These are phyloP conservation scores for Alternaria sp. DNA, from an alignment of 2,329 filamentous ascomycete species.

Conservation along the genomic window DNA sequence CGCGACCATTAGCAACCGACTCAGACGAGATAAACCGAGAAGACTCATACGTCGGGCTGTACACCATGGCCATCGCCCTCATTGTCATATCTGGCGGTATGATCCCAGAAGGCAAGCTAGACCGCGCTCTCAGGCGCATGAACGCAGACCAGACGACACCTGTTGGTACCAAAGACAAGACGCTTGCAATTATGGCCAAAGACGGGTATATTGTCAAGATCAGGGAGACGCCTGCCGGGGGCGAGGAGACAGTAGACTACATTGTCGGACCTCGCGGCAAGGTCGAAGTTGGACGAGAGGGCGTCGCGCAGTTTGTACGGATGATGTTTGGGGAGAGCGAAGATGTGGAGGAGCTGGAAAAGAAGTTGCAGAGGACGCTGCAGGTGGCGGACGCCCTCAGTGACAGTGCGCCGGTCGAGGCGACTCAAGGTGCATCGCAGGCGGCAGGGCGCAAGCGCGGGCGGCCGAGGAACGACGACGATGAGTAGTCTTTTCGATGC, in stretches of 20 bases:
- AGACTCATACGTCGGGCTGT: slow-evolving; percentile 80
- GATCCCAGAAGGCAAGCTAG: slow-evolving; percentile 78
- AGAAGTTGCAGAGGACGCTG: slow-evolving; percentile 42
- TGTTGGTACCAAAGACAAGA: slow-evolving; percentile 72
- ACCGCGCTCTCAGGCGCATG: slow-evolving; percentile 74
- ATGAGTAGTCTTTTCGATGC: slow-evolving; percentile 1
- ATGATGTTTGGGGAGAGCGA: slow-evolving; percentile 38
- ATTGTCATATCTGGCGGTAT: slow-evolving; percentile 75
- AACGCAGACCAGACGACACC: slow-evolving; percentile 79
- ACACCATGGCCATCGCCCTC: slow-evolving; percentile 78
- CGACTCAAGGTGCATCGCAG: slow-evolving; percentile 11
- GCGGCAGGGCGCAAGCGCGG: slow-evolving; percentile 24
- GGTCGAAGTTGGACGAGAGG: slow-evolving; percentile 80
- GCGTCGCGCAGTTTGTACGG: slow-evolving; percentile 72
- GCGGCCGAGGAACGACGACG: slow-evolving; percentile 16
- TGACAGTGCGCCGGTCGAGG: slow-evolving; percentile 9
- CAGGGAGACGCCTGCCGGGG: slow-evolving; percentile 71
- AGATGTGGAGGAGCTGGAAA: slow-evolving; percentile 39
- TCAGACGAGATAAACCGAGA: slow-evolving; percentile 66
- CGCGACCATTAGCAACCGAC: slow-evolving; percentile 64
- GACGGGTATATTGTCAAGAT: slow-evolving; percentile 84
- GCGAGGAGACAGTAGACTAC: slow-evolving; percentile 82
- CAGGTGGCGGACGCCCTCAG: slow-evolving; percentile 30
- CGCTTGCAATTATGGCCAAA: slow-evolving; percentile 75
- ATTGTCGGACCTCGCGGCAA: slow-evolving; percentile 84